Evolutionary conservation across 2,329 filamentous ascomycete genomes (phyloP).

Genomic region (Cytospora paraplurivora): DNA sequence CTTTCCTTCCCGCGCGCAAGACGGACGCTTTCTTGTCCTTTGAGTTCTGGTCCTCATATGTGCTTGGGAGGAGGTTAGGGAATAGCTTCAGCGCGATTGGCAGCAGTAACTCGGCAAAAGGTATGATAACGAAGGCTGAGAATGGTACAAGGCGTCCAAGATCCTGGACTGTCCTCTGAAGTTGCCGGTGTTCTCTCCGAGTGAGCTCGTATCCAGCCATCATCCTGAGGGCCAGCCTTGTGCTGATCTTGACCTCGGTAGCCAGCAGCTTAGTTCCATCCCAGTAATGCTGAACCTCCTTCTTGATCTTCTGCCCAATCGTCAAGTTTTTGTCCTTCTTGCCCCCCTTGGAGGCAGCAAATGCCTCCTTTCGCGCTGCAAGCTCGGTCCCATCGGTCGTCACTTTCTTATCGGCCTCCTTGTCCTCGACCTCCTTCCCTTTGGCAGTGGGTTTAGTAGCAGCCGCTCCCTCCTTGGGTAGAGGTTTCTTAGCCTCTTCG

Average conservation of each 20-base stretch:
- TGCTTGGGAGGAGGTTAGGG: slow-evolving; percentile 96
- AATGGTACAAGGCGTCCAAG: slow-evolving; percentile 91
- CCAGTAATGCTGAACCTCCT: slow-evolving; percentile 94
- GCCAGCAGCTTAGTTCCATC: slow-evolving; percentile 95
- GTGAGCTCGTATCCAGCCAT: slow-evolving; percentile 95
- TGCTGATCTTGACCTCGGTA: slow-evolving; percentile 91
- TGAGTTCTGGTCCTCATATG: slow-evolving; percentile 88
- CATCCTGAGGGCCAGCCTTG: slow-evolving; percentile 92
- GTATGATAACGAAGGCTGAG: slow-evolving; percentile 94
- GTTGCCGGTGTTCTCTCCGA: slow-evolving; percentile 87
- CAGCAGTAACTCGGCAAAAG: slow-evolving; percentile 90
- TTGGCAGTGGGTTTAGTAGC: slow-evolving; percentile 41
- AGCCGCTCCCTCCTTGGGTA: slow-evolving; percentile 57
- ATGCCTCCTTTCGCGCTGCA: slow-evolving; percentile 63
- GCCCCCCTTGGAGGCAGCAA: slow-evolving; percentile 60
- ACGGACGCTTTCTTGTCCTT: slow-evolving; percentile 85
- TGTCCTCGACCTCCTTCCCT: slow-evolving; percentile 36
- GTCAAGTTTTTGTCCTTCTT: slow-evolving; percentile 84
- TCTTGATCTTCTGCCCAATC: slow-evolving; percentile 89
- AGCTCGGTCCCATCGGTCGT: slow-evolving; percentile 52
- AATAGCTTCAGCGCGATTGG: slow-evolving; percentile 92
- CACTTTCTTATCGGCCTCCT: slow-evolving; percentile 35
- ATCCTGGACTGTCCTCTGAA: slow-evolving; percentile 92
- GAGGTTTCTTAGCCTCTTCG: slow-evolving; percentile 85
- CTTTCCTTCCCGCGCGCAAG: slow-evolving; percentile 84